These are phyloP conservation scores for Termitomyces sp. DNA, from an alignment of 768 basidiomycete species.

Conservation along the genomic window DNA sequence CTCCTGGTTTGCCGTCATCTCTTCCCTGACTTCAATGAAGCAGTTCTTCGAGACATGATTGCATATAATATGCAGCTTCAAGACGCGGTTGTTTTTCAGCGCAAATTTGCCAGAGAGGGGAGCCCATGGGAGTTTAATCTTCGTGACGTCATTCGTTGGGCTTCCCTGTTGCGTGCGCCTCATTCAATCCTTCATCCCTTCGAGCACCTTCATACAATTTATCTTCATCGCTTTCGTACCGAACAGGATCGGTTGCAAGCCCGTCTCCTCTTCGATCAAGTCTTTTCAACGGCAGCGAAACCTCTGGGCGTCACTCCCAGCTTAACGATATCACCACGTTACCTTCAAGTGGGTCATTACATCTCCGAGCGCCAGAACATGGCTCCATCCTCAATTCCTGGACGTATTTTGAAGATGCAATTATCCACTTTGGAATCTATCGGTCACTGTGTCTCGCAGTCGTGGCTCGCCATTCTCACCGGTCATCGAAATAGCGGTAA, in stretches of 20 bases:
- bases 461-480: slow-evolving; percentile 87
- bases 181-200: slow-evolving; percentile 39
- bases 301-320: slow-evolving; percentile 22
- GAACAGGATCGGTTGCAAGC: slow-evolving; percentile 56
- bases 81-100: slow-evolving; percentile 55
- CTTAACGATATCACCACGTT: slow-evolving; percentile 38
- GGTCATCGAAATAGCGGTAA: slow-evolving; percentile 77
- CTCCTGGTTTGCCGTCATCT: slow-evolving; percentile 70
- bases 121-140: slow-evolving; percentile 98
- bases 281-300: slow-evolving; percentile 31
- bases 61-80: slow-evolving; percentile 70
- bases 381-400: slow-evolving; percentile 30
- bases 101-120: slow-evolving; percentile 71
- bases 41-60: slow-evolving; percentile 69
- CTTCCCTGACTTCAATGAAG: slow-evolving; percentile 54
- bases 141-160: slow-evolving; percentile 91
- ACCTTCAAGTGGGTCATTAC: slow-evolving; percentile 66
- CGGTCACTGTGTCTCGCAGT: slow-evolving; percentile 64
- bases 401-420: slow-evolving; percentile 55
- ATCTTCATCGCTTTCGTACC: slow-evolving; percentile 83
- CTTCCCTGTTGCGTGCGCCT: slow-evolving; percentile 40
- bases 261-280: slow-evolving; percentile 43
- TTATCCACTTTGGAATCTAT: slow-evolving; percentile 67
- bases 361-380: slow-evolving; percentile 29
- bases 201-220: slow-evolving; percentile 64